phyloP scores from a whole-genome alignment of 331 rosid species.

The Pyracantha coccinea region DNA sequence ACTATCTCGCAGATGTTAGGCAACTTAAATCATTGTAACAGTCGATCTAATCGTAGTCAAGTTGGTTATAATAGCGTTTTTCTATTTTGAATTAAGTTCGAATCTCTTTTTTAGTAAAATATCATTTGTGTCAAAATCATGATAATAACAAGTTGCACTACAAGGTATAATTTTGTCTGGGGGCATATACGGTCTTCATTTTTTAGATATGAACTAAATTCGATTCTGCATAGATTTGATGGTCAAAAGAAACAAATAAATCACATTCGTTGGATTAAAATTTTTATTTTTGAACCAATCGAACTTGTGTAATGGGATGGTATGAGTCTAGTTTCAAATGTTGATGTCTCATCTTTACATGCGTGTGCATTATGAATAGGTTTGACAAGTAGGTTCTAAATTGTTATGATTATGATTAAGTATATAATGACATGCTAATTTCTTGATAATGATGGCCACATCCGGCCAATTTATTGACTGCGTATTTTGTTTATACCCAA shows the following conservation, averaged over 20 bases:
- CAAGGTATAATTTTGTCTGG: not conserved
- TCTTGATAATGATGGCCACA: not conserved
- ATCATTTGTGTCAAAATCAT: not conserved
- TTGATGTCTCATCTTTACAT: not conserved
- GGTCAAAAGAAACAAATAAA: not conserved
- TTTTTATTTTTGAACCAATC: not conserved
- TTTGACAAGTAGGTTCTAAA: not conserved
- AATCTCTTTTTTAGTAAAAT: not conserved
- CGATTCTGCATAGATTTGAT: not conserved
- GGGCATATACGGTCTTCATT: not conserved
- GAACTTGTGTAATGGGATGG: too few species aligned
- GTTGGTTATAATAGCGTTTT: not conserved
- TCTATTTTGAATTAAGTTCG: not conserved
- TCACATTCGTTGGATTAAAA: not conserved
- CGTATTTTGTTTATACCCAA: not conserved
- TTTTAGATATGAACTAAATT: too few species aligned
- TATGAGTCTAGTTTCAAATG: not conserved
- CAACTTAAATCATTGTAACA: too few species aligned
- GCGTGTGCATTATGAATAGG: not conserved
- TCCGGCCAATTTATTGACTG: not conserved
- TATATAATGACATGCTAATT: not conserved
- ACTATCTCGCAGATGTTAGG: not conserved
- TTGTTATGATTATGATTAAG: not conserved
- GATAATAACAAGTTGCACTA: not conserved
- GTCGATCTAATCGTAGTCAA: not conserved